Base-by-base conservation (phyloP, 1,139 yeast species). In the Debaryomyces udenii region DNA sequence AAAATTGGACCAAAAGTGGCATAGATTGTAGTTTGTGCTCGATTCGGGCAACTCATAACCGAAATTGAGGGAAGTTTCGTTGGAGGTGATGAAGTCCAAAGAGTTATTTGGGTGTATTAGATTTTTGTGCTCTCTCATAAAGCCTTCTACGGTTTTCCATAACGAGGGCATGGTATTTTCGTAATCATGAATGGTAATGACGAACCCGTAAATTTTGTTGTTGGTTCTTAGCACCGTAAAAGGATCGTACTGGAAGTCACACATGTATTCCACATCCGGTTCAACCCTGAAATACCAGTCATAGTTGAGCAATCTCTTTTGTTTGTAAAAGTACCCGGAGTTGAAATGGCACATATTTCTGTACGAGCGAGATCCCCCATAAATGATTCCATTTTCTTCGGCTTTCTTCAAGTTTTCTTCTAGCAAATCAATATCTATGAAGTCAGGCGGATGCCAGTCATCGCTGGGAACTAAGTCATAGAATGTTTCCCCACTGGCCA, bases 1-100 rank as follows among this genome's bases (percentile, higher is more conserved):
- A 59, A 91, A 90, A 61, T 91, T 91, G 18, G 95, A 84, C 98
- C 98, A 91, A 59, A 90, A 91, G 62, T 91, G 98, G 57, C 98
- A 93, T 46, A 88, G 59, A 57, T 93, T 93, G 64, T 89, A 91
- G n/a, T 74, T 70, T 2, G 76, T 63, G n/a, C 71, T 61, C 2
- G 80, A 61, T 39, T 39, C 55, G 9, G 50, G 44, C 5, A 41
- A 26, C 16, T 38, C 40, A 6, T 36, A 41, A 41, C 57, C 53
- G 36, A 52, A 55, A 37, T 66, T 67, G 2, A 70, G 54, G 9
- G 76, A 66, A 1, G 71, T 51, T 23, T 73, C 78, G 37, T 75
- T 70, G 46, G 89, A 84, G 1, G 90, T 85, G 38, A 90, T 60
- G 57, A 89, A 93, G 3, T 77, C 79, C 26, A 80, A 57, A 0